These are phyloP conservation scores for Tripterygium wilfordii DNA, from an alignment of 177 flowering plant species.

Conservation along the genomic window DNA sequence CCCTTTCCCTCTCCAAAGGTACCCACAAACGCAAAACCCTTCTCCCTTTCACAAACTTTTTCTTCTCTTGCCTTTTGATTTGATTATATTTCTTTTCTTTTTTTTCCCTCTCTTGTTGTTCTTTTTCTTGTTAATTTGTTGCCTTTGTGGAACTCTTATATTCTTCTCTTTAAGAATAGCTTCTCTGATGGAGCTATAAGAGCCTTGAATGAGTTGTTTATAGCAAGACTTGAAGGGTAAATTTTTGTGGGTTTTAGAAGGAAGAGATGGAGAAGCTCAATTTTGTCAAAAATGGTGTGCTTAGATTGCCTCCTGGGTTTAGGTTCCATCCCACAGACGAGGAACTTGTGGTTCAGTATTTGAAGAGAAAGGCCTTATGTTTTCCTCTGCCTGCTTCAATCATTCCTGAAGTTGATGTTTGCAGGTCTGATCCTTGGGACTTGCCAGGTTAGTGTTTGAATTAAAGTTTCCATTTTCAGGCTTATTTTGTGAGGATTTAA, in stretches of 20 bases:
- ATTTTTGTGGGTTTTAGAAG: background rate
- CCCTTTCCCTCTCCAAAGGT: conserved; percentile 25
- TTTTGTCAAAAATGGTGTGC: conserved; percentile 47
- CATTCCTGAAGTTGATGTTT: conserved; percentile 62
- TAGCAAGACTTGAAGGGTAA: background rate
- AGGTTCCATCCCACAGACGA: conserved; percentile 70
- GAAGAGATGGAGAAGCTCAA: conserved; percentile 41
- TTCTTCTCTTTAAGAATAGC: too few species aligned
- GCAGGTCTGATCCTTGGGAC: conserved; percentile 73
- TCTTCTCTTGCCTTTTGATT: too few species aligned
- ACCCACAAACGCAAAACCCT: conserved; percentile 4
- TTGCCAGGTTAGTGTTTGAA: conserved; percentile 44
- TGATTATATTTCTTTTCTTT: too few species aligned
- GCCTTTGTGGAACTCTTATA: too few species aligned
- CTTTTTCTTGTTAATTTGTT: too few species aligned
- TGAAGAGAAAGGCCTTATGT: conserved; percentile 41
- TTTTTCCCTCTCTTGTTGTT: too few species aligned
- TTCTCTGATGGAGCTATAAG: conserved; percentile 3
- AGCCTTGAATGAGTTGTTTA: background rate
- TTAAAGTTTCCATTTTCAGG: background rate
- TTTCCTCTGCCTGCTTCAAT: conserved; percentile 60
- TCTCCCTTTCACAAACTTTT: background rate
- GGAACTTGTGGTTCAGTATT: conserved; percentile 59
- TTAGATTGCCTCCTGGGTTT: conserved; percentile 62
- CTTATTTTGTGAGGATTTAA: background rate